Evolutionary conservation across 805 yeast genomes (phyloP).

Genomic region (Candida manassasensis): DNA sequence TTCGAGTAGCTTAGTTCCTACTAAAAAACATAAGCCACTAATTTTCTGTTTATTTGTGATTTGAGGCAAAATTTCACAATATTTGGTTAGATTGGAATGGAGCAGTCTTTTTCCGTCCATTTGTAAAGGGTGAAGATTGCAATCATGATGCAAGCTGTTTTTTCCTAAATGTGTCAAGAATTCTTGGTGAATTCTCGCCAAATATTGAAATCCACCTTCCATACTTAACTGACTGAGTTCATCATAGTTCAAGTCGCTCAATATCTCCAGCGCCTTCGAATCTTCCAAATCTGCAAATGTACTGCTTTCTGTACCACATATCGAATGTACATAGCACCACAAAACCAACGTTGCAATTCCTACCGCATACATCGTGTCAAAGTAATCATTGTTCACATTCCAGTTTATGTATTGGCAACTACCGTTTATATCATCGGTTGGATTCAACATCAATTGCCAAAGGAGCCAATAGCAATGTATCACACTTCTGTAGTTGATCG

Average conservation of each 20-base stretch:
- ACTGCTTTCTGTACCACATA: constrained; percentile 29
- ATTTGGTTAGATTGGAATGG: constrained; percentile 26
- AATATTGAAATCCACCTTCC: constrained; percentile 36
- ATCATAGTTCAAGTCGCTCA: constrained; percentile 14
- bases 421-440: constrained; percentile 15
- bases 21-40: constrained; percentile 38
- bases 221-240: constrained; percentile 24
- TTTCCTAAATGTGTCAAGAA: constrained; percentile 23
- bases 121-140: constrained; percentile 19
- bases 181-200: constrained; percentile 30
- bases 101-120: constrained; percentile 13
- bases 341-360: constrained; percentile 35
- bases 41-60: constrained; percentile 35
- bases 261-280: constrained; percentile 6
- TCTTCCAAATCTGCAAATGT: constrained; percentile 14
- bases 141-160: constrained; percentile 19
- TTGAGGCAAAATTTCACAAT: constrained; percentile 28
- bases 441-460: constrained; percentile 35
- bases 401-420: constrained; percentile 18
- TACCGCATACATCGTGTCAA: constrained; percentile 32
- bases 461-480: constrained; percentile 36
- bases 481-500: constrained; percentile 31
- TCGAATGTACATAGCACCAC: constrained; percentile 36
- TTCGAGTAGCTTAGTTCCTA: constrained; percentile 31
- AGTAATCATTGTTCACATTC: constrained; percentile 31